Evolutionary conservation across 2,329 filamentous ascomycete genomes (phyloP), one percentile per base, ranked within the genome.

Genomic region (Thelonectria blattea): DNA sequence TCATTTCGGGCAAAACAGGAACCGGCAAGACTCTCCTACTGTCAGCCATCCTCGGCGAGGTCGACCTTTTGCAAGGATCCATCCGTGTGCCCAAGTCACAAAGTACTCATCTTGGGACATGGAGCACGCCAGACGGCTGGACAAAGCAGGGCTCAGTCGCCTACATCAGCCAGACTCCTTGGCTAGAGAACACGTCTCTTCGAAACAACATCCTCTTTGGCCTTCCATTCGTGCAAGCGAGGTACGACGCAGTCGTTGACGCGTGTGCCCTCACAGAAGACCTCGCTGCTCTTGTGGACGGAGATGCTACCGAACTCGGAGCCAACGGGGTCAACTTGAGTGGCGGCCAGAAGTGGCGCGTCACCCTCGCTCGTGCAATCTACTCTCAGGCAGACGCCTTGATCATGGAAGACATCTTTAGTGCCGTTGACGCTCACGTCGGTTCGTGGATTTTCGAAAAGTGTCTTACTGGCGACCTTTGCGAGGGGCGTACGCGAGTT

Each of bases 261-360:
- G 89, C 87, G 1, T 94, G 91, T 63, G 90, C 90, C 0, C 72
- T 95, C 22, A 81, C 83, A 46, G 90, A 91, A 69, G 92, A 96
- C 67, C 78, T 95, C 22, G 83, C 88, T 10, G 90, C 91, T 79
- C 81, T 95, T 5, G 78, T 84, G 0, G 89, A 93, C 69, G 91
- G 91, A 2, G 91, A 94, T 66, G 74, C 83, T 39, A 95, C 92
- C 0, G 90, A 93, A 67, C 91, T 95, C 53, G 92, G 92, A 8
- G 89, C 90, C 1, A 93, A 93, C 61, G 91, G 92, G 5, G 91
- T 94, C 68, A 93, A 93, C 67, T 78, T 95, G 9, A 92, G 89
- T 64, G 92, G 92, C 63, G 92, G 92, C 0, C 92, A 96, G 74
- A 87, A 90, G 70, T 93, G 91, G 89, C 85, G 91, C 50, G 83